Evolutionary conservation across 441 rosid genomes (phyloP).

Genomic region (Erodium texanum): DNA sequence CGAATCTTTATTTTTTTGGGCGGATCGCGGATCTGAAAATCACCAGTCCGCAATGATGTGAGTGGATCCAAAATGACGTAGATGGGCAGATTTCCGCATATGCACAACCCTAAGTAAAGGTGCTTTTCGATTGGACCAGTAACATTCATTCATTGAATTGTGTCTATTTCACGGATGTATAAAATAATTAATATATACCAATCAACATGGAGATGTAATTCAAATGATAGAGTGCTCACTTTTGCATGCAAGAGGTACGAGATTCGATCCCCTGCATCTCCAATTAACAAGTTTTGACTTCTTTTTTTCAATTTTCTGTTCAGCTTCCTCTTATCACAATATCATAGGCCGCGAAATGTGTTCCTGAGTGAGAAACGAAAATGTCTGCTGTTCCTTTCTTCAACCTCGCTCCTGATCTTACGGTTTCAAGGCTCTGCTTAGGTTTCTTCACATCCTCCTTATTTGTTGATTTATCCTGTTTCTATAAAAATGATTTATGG

Average conservation of each 20-base stretch:
- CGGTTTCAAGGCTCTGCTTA: slow-evolving; percentile 52
- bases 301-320: background rate
- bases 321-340: background rate
- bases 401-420: slow-evolving; percentile 38
- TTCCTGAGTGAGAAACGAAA: background rate
- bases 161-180: too few species aligned
- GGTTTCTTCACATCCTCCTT: slow-evolving; percentile 13
- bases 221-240: slow-evolving; percentile 22
- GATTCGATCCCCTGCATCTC: too few species aligned
- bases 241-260: slow-evolving; percentile 1
- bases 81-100: too few species aligned
- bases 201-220: slow-evolving; percentile 13
- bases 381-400: slow-evolving; percentile 40
- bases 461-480: background rate
- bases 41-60: too few species aligned
- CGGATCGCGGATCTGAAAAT: too few species aligned
- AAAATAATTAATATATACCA: too few species aligned
- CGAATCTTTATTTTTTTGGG: too few species aligned
- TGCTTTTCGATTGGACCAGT: too few species aligned
- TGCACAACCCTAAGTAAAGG: too few species aligned
- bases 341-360: background rate
- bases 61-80: too few species aligned
- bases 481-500: background rate
- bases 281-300: too few species aligned
- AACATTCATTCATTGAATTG: too few species aligned